Percentiles rank a stretch among this genome's conserved stretches.
Conservation (phyloP, 2,329 filamentous ascomycete species). For the Aureobasidium sp. region DNA sequence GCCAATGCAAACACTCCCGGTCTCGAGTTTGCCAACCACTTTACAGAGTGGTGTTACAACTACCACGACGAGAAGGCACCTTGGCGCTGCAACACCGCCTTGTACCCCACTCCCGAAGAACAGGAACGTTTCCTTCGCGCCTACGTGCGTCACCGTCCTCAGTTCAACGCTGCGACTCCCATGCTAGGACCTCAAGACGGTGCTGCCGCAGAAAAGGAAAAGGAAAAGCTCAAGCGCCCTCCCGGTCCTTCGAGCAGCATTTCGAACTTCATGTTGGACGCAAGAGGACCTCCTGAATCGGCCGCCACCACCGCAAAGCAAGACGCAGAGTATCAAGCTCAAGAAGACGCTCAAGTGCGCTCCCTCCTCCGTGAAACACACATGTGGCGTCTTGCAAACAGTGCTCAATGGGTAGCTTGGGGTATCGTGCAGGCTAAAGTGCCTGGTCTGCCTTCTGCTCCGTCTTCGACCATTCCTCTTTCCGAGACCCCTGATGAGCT, state of each 20-base stretch:
- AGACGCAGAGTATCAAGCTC: slow-evolving; percentile 40
- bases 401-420: slow-evolving; percentile 90
- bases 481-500: slow-evolving; percentile 2
- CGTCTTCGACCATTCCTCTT: slow-evolving; percentile 14
- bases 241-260: slow-evolving; percentile 35
- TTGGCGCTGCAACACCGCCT: slow-evolving; percentile 55
- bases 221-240: slow-evolving; percentile 20
- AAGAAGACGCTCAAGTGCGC: slow-evolving; percentile 59
- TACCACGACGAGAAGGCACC: slow-evolving; percentile 69
- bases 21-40: slow-evolving; percentile 94
- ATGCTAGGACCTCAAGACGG: slow-evolving; percentile 16
- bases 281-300: slow-evolving; percentile 22
- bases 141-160: slow-evolving; percentile 76
- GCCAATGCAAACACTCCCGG: slow-evolving; percentile 81
- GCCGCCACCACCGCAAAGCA: slow-evolving; percentile 17
- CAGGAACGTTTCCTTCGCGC: slow-evolving; percentile 78
- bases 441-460: slow-evolving; percentile 53
- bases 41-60: slow-evolving; percentile 96
- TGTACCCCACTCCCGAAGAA: slow-evolving; percentile 73
- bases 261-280: slow-evolving; percentile 71
- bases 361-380: slow-evolving; percentile 70
- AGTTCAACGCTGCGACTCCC: slow-evolving; percentile 49
- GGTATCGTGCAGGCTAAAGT: slow-evolving; percentile 92
- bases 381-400: slow-evolving; percentile 82
- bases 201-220: slow-evolving; percentile 23